Evolutionary conservation across 2,329 filamentous ascomycete genomes (phyloP).

Genomic region (Cladosporium austrohemisphaericum): DNA sequence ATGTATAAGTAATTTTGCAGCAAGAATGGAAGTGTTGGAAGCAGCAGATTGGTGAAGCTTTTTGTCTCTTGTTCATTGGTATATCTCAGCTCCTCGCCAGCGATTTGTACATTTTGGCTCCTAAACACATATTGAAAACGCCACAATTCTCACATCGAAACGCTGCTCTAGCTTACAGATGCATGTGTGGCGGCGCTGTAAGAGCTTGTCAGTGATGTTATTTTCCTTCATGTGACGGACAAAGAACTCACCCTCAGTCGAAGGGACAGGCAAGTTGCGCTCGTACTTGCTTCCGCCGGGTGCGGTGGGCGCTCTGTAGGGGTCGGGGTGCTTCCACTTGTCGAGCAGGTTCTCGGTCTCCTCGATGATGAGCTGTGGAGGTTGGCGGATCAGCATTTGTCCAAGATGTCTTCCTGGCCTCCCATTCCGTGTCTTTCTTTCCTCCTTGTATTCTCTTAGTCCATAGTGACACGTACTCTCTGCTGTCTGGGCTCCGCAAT

Average conservation of each 20-base stretch:
- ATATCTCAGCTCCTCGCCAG: background rate
- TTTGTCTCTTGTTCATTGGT: no score
- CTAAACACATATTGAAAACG: constrained; percentile 15
- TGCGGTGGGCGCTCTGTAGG: constrained; percentile 82
- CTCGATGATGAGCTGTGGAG: constrained; percentile 67
- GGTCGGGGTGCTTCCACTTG: constrained; percentile 97
- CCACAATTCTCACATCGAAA: constrained; percentile 12
- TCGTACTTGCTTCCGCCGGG: constrained; percentile 97
- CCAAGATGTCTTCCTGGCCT: background rate
- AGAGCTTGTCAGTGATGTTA: constrained; percentile 9
- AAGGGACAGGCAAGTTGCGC: constrained; percentile 78
- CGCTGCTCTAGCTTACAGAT: constrained; percentile 32
- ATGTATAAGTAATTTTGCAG: no score
- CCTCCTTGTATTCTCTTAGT: background rate
- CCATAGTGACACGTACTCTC: constrained; percentile 55
- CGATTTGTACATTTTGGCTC: constrained; percentile 23
- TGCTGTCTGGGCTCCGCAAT: constrained; percentile 81
- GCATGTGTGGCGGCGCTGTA: constrained; percentile 51
- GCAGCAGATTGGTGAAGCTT: background rate
- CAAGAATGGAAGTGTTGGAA: no score
- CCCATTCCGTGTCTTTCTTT: background rate
- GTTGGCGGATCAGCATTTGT: background rate
- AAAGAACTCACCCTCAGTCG: constrained; percentile 67
- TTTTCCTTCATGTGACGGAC: no score
- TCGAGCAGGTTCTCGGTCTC: constrained; percentile 86